Evolutionary conservation across 768 basidiomycete genomes (phyloP), one percentile per base, ranked within the genome.

Genomic region (Boletus fagicola): DNA sequence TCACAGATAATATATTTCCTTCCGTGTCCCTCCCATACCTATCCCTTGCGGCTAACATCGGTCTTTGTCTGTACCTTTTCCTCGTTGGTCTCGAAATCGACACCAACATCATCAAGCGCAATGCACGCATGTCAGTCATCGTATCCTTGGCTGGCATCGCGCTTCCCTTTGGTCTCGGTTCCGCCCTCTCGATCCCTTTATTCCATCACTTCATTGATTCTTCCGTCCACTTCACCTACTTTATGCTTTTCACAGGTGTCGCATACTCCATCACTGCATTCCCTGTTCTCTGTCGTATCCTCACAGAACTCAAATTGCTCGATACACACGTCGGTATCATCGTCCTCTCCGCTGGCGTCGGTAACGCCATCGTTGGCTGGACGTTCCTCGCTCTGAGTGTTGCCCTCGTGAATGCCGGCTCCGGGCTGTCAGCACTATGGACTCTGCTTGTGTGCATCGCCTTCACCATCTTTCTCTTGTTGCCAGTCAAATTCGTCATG

Each of bases 41-140:
- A 26, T 85, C 84, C 53, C 86, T 98, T 20, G 85, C 89, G 18
- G 91, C 96, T 16, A 91, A 92, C 63, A 91, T 98, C 59, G 96
- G 92, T 7, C 80, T 92, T 5, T 87, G 87, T 61, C 82, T 94
- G 45, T 94, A 93, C 74, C 82, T 98, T 16, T 98, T 97, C 76
- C 81, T 98, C 58, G 88, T 98, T 40, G 96, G 96, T 4, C 85
- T 96, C 35, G 91, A 93, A 76, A 94, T 97, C 56, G 97, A 98
- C 56, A 75, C 79, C 0, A 74, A 77, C 5, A 77, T 98, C 57
- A 87, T 98, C 72, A 86, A 80, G 65, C 86, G 88, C 39, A 90
- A 92, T 77, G 85, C 82, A 1, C 79, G 84, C 10, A 75, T 86
- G 11, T 90, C 88, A 0, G 72, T 74, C 4, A 78, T 84, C 2